These are phyloP conservation scores for Wilcoxina mikolae DNA, from an alignment of 495 filamentous ascomycete genomes.

Conservation along the genomic window DNA sequence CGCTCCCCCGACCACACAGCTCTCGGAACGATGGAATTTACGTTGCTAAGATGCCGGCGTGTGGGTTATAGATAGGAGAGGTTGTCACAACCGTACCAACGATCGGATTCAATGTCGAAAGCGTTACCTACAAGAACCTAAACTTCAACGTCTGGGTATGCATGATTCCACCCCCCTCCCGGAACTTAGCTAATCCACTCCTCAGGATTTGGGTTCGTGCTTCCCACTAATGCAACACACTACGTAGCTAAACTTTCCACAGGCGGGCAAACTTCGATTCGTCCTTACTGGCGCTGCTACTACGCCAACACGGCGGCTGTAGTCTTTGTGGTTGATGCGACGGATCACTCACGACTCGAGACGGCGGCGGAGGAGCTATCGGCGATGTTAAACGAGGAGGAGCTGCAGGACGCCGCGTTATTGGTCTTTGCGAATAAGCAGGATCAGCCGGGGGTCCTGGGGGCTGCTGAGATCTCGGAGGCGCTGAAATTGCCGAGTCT, in stretches of 20 bases:
- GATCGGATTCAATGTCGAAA: slow-evolving; percentile 98
- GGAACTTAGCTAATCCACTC: slow-evolving; percentile 10
- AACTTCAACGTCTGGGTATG: slow-evolving; percentile 95
- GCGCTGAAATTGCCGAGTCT: slow-evolving; percentile 77
- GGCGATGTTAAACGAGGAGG: slow-evolving; percentile 93
- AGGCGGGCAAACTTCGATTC: slow-evolving; percentile 84
- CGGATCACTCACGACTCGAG: slow-evolving; percentile 84
- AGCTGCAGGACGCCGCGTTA: slow-evolving; percentile 78
- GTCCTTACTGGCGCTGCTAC: slow-evolving; percentile 98
- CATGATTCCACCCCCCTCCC: slow-evolving; percentile 11
- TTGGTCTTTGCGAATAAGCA: slow-evolving; percentile 98
- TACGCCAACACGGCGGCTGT: slow-evolving; percentile 99
- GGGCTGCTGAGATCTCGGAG: slow-evolving; percentile 90
- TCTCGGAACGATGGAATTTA: too few relatives aligned
- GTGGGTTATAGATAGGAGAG: slow-evolving; percentile 64
- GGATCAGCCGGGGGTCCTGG: slow-evolving; percentile 92
- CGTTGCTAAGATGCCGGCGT: not conserved
- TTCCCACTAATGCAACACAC: not conserved
- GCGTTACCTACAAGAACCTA: slow-evolving; percentile 89
- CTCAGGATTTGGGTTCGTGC: slow-evolving; percentile 53
- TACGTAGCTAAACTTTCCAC: slow-evolving; percentile 3
- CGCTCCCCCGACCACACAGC: not conserved
- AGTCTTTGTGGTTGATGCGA: slow-evolving; percentile 94
- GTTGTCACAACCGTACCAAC: slow-evolving; percentile 98
- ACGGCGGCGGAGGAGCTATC: slow-evolving; percentile 85